Evolutionary conservation across 2,329 filamentous ascomycete genomes (phyloP).

Genomic region (Neoscytalidium dimidiatum): DNA sequence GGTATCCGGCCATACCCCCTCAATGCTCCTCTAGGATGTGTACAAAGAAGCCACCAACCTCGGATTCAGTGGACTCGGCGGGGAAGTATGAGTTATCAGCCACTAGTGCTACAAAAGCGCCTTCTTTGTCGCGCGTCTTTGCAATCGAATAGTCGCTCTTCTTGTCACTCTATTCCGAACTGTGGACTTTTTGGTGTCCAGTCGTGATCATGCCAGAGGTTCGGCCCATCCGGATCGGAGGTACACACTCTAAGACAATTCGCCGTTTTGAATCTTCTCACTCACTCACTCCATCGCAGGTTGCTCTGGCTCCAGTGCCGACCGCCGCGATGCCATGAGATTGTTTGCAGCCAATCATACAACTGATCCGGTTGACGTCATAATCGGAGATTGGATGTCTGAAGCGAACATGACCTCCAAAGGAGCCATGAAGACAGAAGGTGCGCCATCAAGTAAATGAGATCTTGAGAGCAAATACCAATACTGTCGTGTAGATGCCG

Average conservation of each 20-base stretch:
- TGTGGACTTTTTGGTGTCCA: not conserved
- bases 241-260: not conserved
- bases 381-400: slow-evolving; percentile 36
- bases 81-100: not conserved
- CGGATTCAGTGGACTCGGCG: not conserved
- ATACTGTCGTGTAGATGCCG: slow-evolving; percentile 22
- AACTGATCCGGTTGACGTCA: slow-evolving; percentile 34
- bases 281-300: slow-evolving; percentile 21
- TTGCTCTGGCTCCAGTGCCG: slow-evolving; percentile 34
- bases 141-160: too few relatives aligned
- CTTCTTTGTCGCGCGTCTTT: not conserved
- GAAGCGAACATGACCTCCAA: slow-evolving; percentile 35
- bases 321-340: slow-evolving; percentile 35
- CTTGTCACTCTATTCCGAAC: not conserved
- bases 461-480: not conserved
- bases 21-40: not conserved
- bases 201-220: not conserved
- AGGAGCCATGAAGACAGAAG: slow-evolving; percentile 28
- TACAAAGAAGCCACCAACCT: not conserved
- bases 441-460: slow-evolving; percentile 19
- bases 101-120: not conserved
- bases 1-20: not conserved
- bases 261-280: too few relatives aligned
- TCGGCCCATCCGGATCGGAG: slow-evolving; percentile 12
- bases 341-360: slow-evolving; percentile 31